Evolutionary conservation across 176 grass and related monocot genomes (phyloP).

Genomic region (bread wheat (Triticum aestivum)): IWGSC_CS_RefSeq_v2.1 NC_057794.1:411776225-411776724

Average conservation of each 20-base stretch:
- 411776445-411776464: conserved; percentile 5
- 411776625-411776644: background rate
- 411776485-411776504: conserved; percentile 6
- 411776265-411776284: background rate
- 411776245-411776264: background rate
- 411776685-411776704: background rate
- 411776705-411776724: background rate
- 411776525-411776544: conserved; percentile 25
- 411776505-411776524: conserved; percentile 26
- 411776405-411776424: conserved; percentile 27
- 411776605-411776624: background rate
- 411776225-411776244: background rate
- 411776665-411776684: background rate
- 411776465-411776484: background rate
- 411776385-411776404: background rate
- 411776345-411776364: background rate
- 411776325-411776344: background rate
- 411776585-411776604: conserved; percentile 18
- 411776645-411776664: background rate
- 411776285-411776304: background rate
- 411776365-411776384: conserved; percentile 6
- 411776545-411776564: background rate
- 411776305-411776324: background rate
- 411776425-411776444: conserved; percentile 33
- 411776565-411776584: conserved; percentile 13